Percentiles rank a stretch among this genome's conserved stretches.
phyloP scores from a whole-genome alignment of 2,329 filamentous ascomycete species.

The Pseudogymnoascus sp. region DNA sequence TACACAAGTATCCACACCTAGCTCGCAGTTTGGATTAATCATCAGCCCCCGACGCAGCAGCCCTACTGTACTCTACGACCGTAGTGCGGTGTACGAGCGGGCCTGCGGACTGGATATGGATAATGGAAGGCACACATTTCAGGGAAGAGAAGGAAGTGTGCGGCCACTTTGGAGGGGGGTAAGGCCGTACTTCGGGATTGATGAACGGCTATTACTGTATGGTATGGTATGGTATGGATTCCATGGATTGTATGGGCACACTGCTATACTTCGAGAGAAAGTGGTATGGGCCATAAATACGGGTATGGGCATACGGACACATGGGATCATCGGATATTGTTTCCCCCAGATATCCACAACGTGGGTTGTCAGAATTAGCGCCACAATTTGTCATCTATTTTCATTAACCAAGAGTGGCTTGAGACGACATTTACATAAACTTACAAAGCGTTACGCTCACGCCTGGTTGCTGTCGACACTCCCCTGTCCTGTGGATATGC shows the following conservation, averaged over 20 bases:
- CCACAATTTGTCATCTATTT: conserved; percentile 5
- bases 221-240: no score
- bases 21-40: neutral
- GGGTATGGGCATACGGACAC: neutral
- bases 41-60: conserved; percentile 4
- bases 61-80: neutral
- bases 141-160: neutral
- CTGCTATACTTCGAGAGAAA: neutral
- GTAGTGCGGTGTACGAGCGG: neutral
- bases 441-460: neutral
- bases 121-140: neutral
- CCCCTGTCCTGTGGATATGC: neutral
- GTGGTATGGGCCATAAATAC: neutral
- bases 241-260: neutral
- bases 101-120: neutral
- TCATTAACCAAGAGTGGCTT: conserved; percentile 6
- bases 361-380: conserved; percentile 7
- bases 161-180: neutral
- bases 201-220: no score
- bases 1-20: neutral
- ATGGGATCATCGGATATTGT: conserved; percentile 4
- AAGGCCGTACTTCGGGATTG: neutral
- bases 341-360: conserved; percentile 6
- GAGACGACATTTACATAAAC: neutral
- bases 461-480: neutral